Conservation (phyloP, 1,284 basidiomycete genomes). For the Ustilago esculenta region DNA sequence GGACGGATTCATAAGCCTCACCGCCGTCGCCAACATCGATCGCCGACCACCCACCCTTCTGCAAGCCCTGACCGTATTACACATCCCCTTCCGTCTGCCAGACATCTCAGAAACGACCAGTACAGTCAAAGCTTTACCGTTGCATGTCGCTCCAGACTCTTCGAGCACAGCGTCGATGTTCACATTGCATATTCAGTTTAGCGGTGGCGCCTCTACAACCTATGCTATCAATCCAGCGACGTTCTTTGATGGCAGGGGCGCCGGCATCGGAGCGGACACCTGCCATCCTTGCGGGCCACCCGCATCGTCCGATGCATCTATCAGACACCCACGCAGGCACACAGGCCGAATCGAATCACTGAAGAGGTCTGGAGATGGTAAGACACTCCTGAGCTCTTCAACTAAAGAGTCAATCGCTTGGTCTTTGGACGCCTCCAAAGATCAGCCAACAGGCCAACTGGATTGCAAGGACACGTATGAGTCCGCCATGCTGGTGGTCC, state of each 20-base stretch:
- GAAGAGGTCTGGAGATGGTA: constrained; percentile 22
- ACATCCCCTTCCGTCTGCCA: constrained; percentile 19
- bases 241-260: constrained; percentile 52
- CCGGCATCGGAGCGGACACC: constrained; percentile 26
- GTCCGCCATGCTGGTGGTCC: background rate
- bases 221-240: constrained; percentile 43
- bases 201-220: constrained; percentile 9
- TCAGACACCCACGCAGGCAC: constrained; percentile 7
- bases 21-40: constrained; percentile 55
- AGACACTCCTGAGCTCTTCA: constrained; percentile 22
- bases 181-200: constrained; percentile 17
- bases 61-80: constrained; percentile 49
- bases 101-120: background rate
- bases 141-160: constrained; percentile 21
- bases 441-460: constrained; percentile 1
- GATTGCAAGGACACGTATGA: constrained; percentile 2
- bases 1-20: constrained; percentile 37
- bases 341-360: constrained; percentile 17
- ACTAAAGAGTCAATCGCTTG: constrained; percentile 25
- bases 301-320: background rate
- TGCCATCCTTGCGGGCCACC: constrained; percentile 35
- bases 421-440: constrained; percentile 2
- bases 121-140: constrained; percentile 15
- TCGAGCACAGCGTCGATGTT: constrained; percentile 30
- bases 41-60: constrained; percentile 52